Percentiles rank a stretch among this genome's conserved stretches.
Evolutionary conservation across 1,284 basidiomycete species (phyloP).

Genomic region (Malassezia pachydermatis): DNA sequence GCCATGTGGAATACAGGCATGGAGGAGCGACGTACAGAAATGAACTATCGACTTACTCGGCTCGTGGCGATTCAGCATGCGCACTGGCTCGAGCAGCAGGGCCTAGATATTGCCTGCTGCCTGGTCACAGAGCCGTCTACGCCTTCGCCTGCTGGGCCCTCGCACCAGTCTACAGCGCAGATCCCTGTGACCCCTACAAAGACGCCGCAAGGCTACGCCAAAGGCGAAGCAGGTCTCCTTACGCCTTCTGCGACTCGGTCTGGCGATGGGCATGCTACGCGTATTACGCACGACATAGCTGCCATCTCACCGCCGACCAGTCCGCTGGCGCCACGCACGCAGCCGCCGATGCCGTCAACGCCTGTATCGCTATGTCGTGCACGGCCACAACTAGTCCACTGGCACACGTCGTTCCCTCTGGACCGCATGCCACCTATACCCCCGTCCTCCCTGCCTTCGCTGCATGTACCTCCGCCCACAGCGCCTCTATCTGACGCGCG

Average conservation of each 20-base stretch:
- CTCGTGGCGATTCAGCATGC: slow-evolving; percentile 25
- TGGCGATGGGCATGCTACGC: slow-evolving; percentile 6
- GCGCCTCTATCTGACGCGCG: background rate
- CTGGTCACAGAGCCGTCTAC: background rate
- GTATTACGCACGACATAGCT: background rate
- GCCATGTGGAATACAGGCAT: slow-evolving; percentile 44
- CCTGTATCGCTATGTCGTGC: background rate
- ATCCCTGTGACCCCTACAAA: background rate
- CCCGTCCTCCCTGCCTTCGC: slow-evolving; percentile 8
- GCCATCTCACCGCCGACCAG: slow-evolving; percentile 3
- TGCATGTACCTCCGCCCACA: background rate
- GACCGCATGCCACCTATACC: slow-evolving; percentile 2
- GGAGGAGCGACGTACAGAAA: slow-evolving; percentile 34
- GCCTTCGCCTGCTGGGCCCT: too few relatives aligned
- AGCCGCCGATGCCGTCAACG: background rate
- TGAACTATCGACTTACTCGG: slow-evolving; percentile 23
- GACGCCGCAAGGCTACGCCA: background rate
- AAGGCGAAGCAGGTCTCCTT: background rate
- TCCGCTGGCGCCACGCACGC: background rate
- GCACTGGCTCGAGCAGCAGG: slow-evolving; percentile 24
- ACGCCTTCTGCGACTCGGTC: slow-evolving; percentile 14
- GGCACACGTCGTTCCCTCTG: slow-evolving; percentile 14
- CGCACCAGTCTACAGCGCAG: background rate
- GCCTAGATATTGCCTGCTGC: background rate
- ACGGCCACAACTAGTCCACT: background rate